Base-by-base conservation (phyloP, 129 eudicot species). In the Tagetes patula region DNA sequence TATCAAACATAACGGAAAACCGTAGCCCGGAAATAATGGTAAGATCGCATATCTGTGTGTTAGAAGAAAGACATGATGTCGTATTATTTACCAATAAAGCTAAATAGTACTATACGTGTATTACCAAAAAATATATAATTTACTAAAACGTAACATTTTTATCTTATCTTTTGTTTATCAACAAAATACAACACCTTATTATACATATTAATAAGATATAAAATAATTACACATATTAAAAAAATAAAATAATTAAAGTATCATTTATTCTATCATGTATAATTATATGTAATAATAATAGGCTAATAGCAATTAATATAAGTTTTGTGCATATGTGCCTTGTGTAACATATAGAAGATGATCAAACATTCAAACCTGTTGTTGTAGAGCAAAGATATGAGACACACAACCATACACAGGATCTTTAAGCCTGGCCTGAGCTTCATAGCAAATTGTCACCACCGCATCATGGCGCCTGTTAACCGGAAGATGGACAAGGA, bases 351-450 rank as follows among this genome's bases (percentile, higher is more conserved):
- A 12, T 50, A 41, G 42, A 59, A 53, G 53, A 43, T 41, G 10
- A 48, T 46, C 10, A 53, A 4, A 11, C 30, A 49, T 65, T 32
- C 27, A 72, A 72, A 85, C 92, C 92, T 87, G 92, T 59, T 87
- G 92, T 63, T 87, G 92, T 27, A 87, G 86, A 6, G 88, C 86
- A 70, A 87, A 82, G 58, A 87, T 84, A 41, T 79, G 86, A 39
- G 92, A 82, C 12, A 87, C 88, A 80, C 92, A 87, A 3, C 92
- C 92, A 53, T 84, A 84, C 50, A 87, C 72, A 12, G 92, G 92
- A 56, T 87, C 92, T 32, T 72, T 64, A 61, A 87, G 81, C 41
- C 92, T 70, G 0, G 92, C 84, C 37, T 84, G 92, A 49, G 92
- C 92, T 76, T 87, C 92, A 66, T 84, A 87, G 8, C 86, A 84